Evolutionary conservation across 345 rosid genomes (phyloP).

Genomic region (Acer saccharum): DNA sequence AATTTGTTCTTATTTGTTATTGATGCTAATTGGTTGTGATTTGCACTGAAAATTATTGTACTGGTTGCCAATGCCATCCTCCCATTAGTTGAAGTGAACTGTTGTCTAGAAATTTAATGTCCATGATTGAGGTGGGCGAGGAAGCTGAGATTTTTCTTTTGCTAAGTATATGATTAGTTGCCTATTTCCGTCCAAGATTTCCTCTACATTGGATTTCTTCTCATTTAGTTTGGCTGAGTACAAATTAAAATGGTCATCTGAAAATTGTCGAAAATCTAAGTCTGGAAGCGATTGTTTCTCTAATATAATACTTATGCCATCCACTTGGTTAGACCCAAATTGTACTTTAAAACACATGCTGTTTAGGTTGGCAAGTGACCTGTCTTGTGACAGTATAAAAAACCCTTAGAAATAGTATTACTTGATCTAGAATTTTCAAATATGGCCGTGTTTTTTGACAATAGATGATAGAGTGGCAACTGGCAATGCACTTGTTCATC

Average conservation of each 20-base stretch:
- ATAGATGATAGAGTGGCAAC: background rate
- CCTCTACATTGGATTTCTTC: slow-evolving; percentile 6
- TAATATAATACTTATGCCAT: background rate
- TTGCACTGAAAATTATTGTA: background rate
- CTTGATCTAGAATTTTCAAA: background rate
- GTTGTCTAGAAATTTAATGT: background rate
- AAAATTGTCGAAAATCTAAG: background rate
- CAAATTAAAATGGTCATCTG: background rate
- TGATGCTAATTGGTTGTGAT: background rate
- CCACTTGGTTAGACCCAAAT: background rate
- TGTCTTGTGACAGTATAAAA: background rate
- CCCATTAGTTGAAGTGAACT: background rate
- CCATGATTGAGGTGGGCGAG: background rate
- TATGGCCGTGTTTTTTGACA: background rate
- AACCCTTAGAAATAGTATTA: background rate
- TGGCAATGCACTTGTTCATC: no score
- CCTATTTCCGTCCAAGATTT: background rate
- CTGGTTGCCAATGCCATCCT: slow-evolving; percentile 12
- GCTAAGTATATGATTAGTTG: background rate
- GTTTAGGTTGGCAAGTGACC: background rate
- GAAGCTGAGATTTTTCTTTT: slow-evolving; percentile 2
- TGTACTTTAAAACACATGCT: background rate
- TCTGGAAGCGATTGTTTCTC: background rate
- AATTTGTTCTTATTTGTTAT: background rate
- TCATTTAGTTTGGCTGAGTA: background rate